A percentile compares a stretch with the other conserved stretches of the same genome.
Evolutionary conservation across 2,329 filamentous ascomycete genomes (phyloP).

Genomic region (Aspergillus spinulosporus): DNA sequence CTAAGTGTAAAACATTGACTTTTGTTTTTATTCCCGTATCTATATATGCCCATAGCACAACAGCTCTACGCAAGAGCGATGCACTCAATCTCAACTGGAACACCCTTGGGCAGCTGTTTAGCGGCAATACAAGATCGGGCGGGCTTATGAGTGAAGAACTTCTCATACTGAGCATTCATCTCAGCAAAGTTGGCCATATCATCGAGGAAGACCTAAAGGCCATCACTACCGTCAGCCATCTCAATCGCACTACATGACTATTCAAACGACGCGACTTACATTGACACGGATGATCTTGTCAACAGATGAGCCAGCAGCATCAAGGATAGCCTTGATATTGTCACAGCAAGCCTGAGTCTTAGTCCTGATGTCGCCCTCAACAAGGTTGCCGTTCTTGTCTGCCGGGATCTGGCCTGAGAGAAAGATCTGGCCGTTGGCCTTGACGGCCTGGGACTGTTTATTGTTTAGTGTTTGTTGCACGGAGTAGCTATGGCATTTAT

Average conservation of each 20-base stretch:
- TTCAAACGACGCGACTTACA: conserved; percentile 32
- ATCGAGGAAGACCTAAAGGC: conserved; percentile 70
- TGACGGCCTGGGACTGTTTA: conserved; percentile 59
- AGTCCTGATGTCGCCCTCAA: conserved; percentile 66
- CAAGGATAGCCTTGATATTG: conserved; percentile 81
- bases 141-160: conserved; percentile 67
- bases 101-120: conserved; percentile 62
- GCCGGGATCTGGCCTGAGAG: conserved; percentile 66
- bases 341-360: conserved; percentile 71
- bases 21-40: not conserved
- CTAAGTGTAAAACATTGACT: not conserved
- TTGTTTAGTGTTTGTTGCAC: conserved; percentile 2
- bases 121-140: conserved; percentile 65
- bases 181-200: conserved; percentile 87
- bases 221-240: not conserved
- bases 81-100: conserved; percentile 66
- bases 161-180: conserved; percentile 73
- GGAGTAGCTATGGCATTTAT: not conserved
- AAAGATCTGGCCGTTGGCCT: conserved; percentile 67
- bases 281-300: conserved; percentile 85
- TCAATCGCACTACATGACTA: not conserved
- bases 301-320: conserved; percentile 75
- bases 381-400: conserved; percentile 60
- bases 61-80: conserved; percentile 54
- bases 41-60: not conserved